Conservation (phyloP, 768 basidiomycete species). For the Russula olivacea region DNA sequence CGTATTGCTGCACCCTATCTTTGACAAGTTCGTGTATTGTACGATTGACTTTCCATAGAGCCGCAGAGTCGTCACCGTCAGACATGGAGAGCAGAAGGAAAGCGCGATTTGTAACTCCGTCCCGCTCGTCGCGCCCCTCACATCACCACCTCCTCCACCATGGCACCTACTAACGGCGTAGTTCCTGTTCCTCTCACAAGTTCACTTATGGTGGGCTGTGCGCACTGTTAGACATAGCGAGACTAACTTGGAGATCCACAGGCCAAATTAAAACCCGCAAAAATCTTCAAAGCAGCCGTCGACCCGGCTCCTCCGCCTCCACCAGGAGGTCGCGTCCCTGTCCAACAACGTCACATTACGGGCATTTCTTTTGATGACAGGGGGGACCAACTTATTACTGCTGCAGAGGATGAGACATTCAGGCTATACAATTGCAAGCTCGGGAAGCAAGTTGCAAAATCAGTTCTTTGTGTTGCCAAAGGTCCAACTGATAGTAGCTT, state of each 20-base stretch:
- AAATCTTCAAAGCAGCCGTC: slow-evolving; percentile 77
- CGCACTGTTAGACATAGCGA: background rate
- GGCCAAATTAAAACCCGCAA: slow-evolving; percentile 80
- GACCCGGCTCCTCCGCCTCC: slow-evolving; percentile 52
- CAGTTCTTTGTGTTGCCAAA: slow-evolving; percentile 19
- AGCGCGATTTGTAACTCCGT: slow-evolving; percentile 47
- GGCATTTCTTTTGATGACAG: slow-evolving; percentile 87
- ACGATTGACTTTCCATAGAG: slow-evolving; percentile 92
- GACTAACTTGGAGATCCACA: slow-evolving; percentile 29
- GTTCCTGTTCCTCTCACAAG: slow-evolving; percentile 27
- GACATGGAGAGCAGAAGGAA: slow-evolving; percentile 43
- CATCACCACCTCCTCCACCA: background rate
- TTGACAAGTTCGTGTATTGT: slow-evolving; percentile 95
- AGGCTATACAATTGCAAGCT: slow-evolving; percentile 81
- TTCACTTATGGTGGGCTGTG: slow-evolving; percentile 32
- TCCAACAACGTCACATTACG: slow-evolving; percentile 59
- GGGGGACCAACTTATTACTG: slow-evolving; percentile 82
- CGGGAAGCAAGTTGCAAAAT: slow-evolving; percentile 75
- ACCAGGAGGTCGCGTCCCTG: slow-evolving; percentile 34
- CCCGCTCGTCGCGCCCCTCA: background rate
- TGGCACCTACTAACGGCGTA: slow-evolving; percentile 21
- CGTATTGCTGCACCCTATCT: slow-evolving; percentile 66
- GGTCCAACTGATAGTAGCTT: slow-evolving; percentile 30
- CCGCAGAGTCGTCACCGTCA: slow-evolving; percentile 75
- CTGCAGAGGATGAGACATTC: slow-evolving; percentile 89